Conservation (phyloP, 305 asterid genomes). For the Monarda citriodora region DNA sequence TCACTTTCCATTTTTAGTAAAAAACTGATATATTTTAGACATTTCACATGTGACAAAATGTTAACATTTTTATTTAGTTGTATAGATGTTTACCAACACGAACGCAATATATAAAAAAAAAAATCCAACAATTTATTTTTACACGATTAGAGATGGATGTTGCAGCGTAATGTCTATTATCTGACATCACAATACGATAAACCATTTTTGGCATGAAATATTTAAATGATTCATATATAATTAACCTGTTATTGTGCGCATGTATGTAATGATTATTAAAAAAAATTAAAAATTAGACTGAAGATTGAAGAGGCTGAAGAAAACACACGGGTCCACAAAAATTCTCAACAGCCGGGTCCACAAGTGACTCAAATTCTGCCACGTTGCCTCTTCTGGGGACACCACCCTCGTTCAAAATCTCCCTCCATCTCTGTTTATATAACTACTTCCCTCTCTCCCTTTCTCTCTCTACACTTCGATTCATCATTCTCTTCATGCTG, state of each 20-base stretch:
- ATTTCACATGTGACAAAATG: too few species aligned
- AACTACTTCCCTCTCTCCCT: constrained; percentile 13
- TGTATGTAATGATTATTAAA: not conserved
- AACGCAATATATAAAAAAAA: too few species aligned
- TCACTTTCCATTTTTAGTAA: too few species aligned
- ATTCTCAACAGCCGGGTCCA: constrained; percentile 19
- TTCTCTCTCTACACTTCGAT: constrained; percentile 13
- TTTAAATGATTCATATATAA: not conserved
- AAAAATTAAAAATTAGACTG: not conserved
- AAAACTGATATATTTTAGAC: too few species aligned
- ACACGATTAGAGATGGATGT: too few species aligned
- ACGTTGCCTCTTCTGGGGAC: constrained; percentile 8
- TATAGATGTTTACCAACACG: too few species aligned
- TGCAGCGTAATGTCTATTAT: not conserved
- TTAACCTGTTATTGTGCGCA: not conserved
- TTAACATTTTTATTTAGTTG: too few species aligned
- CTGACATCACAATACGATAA: not conserved
- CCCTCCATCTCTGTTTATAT: constrained; percentile 11
- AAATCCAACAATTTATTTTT: too few species aligned
- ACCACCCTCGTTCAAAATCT: constrained; percentile 23
- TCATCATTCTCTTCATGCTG: constrained; percentile 6
- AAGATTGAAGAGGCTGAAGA: not conserved
- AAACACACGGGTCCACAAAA: constrained; percentile 20
- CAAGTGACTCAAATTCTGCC: constrained; percentile 19
- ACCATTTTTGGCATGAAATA: not conserved